These are phyloP conservation scores for Stemphylium lycopersici DNA, from an alignment of 2,329 filamentous ascomycete species.

Conservation along the genomic window DNA sequence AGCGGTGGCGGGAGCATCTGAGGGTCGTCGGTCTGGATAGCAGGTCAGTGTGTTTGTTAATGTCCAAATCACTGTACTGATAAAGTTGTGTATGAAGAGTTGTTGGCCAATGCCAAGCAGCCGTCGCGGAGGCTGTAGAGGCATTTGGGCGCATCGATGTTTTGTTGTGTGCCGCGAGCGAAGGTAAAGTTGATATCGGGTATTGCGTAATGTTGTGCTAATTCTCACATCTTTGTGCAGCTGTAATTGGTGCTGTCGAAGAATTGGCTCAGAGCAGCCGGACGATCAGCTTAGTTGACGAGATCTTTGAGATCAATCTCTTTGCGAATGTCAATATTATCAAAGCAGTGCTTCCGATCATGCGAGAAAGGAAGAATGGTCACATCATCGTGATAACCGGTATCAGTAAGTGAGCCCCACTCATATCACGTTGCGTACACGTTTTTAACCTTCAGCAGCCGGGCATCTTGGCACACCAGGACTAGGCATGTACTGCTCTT, in stretches of 20 bases:
- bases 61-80: conserved; percentile 1
- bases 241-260: conserved; percentile 88
- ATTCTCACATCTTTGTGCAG: conserved; percentile 50
- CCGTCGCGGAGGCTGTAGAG: conserved; percentile 83
- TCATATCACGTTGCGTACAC: neutral
- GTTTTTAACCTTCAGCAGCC: conserved; percentile 51
- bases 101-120: conserved; percentile 77
- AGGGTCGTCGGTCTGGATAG: conserved; percentile 65
- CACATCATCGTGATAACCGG: conserved; percentile 91
- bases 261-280: conserved; percentile 77
- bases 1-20: conserved; percentile 82
- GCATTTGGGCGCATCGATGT: conserved; percentile 89
- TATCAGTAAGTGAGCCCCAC: conserved; percentile 62
- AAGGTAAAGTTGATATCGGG: conserved; percentile 61
- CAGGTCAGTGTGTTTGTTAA: conserved; percentile 46
- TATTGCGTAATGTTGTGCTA: neutral
- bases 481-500: conserved; percentile 87
- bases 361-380: conserved; percentile 80
- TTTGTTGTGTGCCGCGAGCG: conserved; percentile 84
- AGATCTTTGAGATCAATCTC: conserved; percentile 94
- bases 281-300: conserved; percentile 78
- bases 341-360: conserved; percentile 80
- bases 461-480: conserved; percentile 93
- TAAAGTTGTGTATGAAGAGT: conserved; percentile 48
- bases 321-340: conserved; percentile 97